Base-by-base conservation (phyloP, 2,329 filamentous ascomycete genomes). In the Stagonosporopsis cucurbitacearum region DNA sequence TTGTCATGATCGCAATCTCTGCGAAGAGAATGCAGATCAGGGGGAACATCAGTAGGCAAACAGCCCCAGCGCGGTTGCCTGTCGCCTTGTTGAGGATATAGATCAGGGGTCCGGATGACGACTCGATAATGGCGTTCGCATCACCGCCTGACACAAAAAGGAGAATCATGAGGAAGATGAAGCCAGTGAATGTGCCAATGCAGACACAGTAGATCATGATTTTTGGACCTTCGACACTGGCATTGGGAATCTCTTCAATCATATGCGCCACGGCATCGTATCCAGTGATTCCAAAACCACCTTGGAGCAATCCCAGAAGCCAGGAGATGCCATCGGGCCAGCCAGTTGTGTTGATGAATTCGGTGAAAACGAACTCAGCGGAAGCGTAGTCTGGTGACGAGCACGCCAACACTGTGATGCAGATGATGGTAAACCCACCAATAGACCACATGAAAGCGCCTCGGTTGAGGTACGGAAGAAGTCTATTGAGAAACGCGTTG, bases 371-470 rank as follows among this genome's bases (percentile, higher is more conserved):
- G 48, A 88, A 89, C 9, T 81, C 71, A 15, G 81, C 88, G 7
- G 81, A 82, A 64, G 86, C 86, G 66, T 84, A 91, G 60, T 87
- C 78, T 0, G 87, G 87, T 2, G 88, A 82, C 0, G 87, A 80
- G 66, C 86, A 89, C 4, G 87, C 81, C 44, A 92, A 75, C 0
- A 89, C 79, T 0, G 88, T 89, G 59, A 91, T 89, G 59, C 81
- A 88, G 61, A 92, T 90, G 54, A 91, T 78, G 39, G 84, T 76
- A 62, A 92, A 91, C 0, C 89, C 89, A 1, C 80, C 73, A 2
- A 92, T 78, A 2, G 86, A 89, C 89, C 88, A 92, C 46, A 86
- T 81, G 62, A 92, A 88, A 1, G 88, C 88, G 17, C 81, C 81
- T 69, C 89, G 86, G 68, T 87, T 91, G 62, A 91, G 79, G 12